phyloP scores from a whole-genome alignment of 106 monocot species.

The Apostasia ramifera region DNA sequence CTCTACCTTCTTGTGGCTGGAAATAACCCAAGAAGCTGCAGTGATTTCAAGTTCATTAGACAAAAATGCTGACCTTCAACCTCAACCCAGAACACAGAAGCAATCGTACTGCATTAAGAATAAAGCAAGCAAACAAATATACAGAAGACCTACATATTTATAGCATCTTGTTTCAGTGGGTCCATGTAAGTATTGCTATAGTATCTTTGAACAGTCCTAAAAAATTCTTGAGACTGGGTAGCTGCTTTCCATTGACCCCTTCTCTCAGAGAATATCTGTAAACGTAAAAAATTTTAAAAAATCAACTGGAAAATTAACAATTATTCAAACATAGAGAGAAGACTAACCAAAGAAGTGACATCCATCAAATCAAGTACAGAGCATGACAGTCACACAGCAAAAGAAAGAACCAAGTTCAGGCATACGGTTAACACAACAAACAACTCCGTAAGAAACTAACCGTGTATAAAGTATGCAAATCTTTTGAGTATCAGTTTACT shows the following conservation, averaged over 20 bases:
- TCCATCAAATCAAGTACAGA: too few species aligned
- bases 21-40: conserved; percentile 91
- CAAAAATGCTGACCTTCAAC: background rate
- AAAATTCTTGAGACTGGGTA: conserved; percentile 81
- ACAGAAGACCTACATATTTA: conserved; percentile 72
- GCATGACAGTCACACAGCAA: too few species aligned
- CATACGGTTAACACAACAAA: too few species aligned
- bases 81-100: background rate
- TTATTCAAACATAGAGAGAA: too few species aligned
- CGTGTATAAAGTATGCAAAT: too few species aligned
- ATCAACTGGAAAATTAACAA: too few species aligned
- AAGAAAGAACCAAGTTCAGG: too few species aligned
- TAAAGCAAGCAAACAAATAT: conserved; percentile 4
- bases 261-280: conserved; percentile 86
- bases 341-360: too few species aligned
- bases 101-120: background rate
- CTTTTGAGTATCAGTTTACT: too few species aligned
- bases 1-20: conserved; percentile 75
- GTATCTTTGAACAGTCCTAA: conserved; percentile 82
- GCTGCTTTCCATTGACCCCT: conserved; percentile 95
- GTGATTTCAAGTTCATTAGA: background rate
- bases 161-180: conserved; percentile 91
- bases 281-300: background rate
- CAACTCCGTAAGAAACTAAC: too few species aligned
- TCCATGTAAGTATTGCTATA: conserved; percentile 90